Percentiles rank a stretch among this genome's conserved stretches.
These are phyloP conservation scores for Ustulina deusta DNA, from an alignment of 2,329 filamentous ascomycete species.

Conservation along the genomic window DNA sequence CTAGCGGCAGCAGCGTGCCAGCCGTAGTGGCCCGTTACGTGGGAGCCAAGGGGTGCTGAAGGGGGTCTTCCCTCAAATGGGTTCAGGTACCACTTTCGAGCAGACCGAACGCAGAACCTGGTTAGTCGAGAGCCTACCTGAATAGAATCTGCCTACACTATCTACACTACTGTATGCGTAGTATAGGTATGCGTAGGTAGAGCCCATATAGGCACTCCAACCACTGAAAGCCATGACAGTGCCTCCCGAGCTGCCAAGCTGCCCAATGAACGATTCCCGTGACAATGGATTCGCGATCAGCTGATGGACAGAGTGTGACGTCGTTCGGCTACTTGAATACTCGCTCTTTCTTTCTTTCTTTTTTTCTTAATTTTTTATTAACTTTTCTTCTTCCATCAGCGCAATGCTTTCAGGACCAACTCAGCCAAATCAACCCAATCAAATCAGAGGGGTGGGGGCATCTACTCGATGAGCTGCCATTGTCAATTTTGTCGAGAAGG, in stretches of 20 bases:
- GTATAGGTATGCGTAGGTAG: too few species aligned
- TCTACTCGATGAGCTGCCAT: not conserved
- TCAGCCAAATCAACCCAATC: not conserved
- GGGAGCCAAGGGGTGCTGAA: slow-evolving; percentile 1
- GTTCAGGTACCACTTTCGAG: too few species aligned
- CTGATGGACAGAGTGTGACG: slow-evolving; percentile 30
- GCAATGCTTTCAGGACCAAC: not conserved
- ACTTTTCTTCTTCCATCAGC: not conserved
- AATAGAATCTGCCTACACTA: too few species aligned
- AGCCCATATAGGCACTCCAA: too few species aligned
- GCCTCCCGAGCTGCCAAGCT: slow-evolving; percentile 22
- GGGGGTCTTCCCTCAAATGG: too few species aligned
- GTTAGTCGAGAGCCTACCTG: not conserved
- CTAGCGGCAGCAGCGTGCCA: slow-evolving; percentile 19
- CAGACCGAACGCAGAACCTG: too few species aligned
- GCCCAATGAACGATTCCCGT: not conserved
- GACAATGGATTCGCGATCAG: slow-evolving; percentile 12
- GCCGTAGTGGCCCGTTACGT: slow-evolving; percentile 3
- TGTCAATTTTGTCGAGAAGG: not conserved
- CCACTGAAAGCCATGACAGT: slow-evolving; percentile 14
- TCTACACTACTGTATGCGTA: too few species aligned
- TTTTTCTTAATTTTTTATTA: not conserved
- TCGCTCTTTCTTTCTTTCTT: not conserved
- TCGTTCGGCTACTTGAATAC: slow-evolving; percentile 10
- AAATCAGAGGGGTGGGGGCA: not conserved